Base-by-base conservation (phyloP, 1,284 basidiomycete species). In the Volvariella surrecta region DNA sequence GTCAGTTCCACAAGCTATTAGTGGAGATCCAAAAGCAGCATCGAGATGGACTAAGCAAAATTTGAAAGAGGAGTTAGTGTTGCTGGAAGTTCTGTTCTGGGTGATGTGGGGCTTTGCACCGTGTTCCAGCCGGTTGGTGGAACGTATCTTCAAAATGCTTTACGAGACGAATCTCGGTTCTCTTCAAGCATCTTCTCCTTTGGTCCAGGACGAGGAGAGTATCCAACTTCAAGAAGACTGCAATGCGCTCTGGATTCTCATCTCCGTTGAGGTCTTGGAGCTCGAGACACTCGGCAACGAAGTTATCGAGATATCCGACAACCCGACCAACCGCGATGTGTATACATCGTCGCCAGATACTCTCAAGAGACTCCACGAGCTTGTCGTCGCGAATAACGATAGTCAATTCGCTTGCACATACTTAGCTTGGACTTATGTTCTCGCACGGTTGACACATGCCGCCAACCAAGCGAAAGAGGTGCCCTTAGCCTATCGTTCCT, bases 61-160 rank as follows among this genome's bases (percentile, higher is more conserved):
- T 52, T 58, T 77, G 15, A 78, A 75, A 54, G 86, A 92, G 57
- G 90, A 93, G 55, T 67, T 92, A 21, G 79, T 82, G 6, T 58
- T 91, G 17, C 65, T 93, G 37, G 91, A 94, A 54, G 75, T 90
- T 28, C 68, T 91, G 22, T 94, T 93, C 58, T 89, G 88, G 74
- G 72, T 81, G 2, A 80, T 89, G 75, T 91, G 85, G 77, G 79
- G 75, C n/a, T 81, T 79, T 47, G 75, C 79, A 4, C 64, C 80
- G 0, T 81, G 86, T 50, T 71, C 68, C 30, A 83, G 82, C 2
- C 61, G 69, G 1, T 58, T 84, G 45, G 77, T 89, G 20, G 66
- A 74, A 45, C 63, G 64, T 42, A 70, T 91, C 21, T 79, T 82
- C 55, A 69, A 79, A 45, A 68, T 76, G 1, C 77, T 82, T 3